These are phyloP conservation scores for Coleophoma crateriformis DNA, from an alignment of 2,329 filamentous ascomycete species.

Conservation along the genomic window DNA sequence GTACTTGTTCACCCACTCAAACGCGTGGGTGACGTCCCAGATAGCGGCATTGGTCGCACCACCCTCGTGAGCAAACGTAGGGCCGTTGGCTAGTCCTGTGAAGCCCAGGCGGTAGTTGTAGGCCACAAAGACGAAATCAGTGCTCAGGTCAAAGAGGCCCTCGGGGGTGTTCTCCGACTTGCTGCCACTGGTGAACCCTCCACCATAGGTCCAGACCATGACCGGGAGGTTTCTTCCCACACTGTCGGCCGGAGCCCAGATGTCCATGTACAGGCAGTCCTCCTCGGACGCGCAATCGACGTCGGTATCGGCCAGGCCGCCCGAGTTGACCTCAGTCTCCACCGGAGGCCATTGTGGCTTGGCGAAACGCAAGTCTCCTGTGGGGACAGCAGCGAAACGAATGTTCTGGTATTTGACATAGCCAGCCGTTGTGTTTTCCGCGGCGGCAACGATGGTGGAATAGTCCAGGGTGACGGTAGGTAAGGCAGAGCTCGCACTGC, in stretches of 20 bases:
- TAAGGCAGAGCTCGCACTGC: not conserved
- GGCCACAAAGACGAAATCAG: constrained; percentile 24
- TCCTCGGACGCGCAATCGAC: constrained; percentile 27
- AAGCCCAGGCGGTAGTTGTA: constrained; percentile 29
- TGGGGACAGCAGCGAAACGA: constrained; percentile 28
- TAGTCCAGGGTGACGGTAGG: not conserved
- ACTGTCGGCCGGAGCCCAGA: constrained; percentile 21
- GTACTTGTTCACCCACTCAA: constrained; percentile 42
- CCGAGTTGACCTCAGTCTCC: constrained; percentile 27
- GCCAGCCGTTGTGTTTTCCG: constrained; percentile 16
- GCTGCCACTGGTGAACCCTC: constrained; percentile 22
- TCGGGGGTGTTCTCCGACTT: constrained; percentile 29
- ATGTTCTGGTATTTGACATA: constrained; percentile 32
- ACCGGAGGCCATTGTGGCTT: constrained; percentile 28
- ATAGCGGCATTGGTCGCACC: constrained; percentile 16
- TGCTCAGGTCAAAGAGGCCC: constrained; percentile 26
- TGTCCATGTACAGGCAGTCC: constrained; percentile 22
- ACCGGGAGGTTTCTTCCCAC: constrained; percentile 22
- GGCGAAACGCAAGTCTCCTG: constrained; percentile 27
- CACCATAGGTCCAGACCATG: constrained; percentile 25
- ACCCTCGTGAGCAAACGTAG: constrained; percentile 23
- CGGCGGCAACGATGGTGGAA: not conserved
- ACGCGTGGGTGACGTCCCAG: constrained; percentile 36
- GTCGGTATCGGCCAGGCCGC: constrained; percentile 24
- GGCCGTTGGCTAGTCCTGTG: constrained; percentile 23